Percentiles rank a stretch among this genome's conserved stretches.
Evolutionary conservation across 2,329 filamentous ascomycete species (phyloP).

Genomic region (Phaeosphaeria sp.): DNA sequence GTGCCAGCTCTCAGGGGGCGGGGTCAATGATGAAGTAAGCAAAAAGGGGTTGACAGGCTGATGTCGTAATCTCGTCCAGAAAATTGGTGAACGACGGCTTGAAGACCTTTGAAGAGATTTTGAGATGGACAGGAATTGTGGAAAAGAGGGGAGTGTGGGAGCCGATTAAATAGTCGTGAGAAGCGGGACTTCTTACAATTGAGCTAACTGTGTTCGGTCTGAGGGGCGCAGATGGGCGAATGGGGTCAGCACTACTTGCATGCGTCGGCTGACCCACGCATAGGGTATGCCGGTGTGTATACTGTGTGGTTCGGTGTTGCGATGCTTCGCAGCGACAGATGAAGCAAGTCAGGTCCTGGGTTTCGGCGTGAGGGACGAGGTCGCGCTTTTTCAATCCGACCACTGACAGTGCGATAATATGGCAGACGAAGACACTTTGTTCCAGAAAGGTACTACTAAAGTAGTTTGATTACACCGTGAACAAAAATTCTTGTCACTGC

Average conservation of each 20-base stretch:
- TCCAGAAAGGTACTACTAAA: too few species aligned
- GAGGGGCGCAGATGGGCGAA: slow-evolving; percentile 3
- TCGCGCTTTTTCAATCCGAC: too few species aligned
- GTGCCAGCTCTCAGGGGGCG: slow-evolving; percentile 16
- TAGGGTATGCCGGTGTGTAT: background rate
- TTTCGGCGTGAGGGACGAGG: too few species aligned
- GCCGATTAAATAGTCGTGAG: slow-evolving; percentile 7
- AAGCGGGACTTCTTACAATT: background rate
- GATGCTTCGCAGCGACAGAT: background rate
- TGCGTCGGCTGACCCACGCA: background rate
- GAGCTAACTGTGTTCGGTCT: slow-evolving; percentile 11
- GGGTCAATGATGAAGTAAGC: slow-evolving; percentile 13
- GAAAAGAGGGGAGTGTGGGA: background rate
- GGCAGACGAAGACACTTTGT: too few species aligned
- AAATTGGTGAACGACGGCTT: background rate
- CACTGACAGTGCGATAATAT: too few species aligned
- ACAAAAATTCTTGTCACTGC: too few species aligned
- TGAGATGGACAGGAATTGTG: slow-evolving; percentile 5
- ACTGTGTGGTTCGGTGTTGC: background rate
- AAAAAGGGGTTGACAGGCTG: slow-evolving; percentile 8
- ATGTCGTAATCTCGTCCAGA: slow-evolving; percentile 2
- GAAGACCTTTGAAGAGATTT: background rate
- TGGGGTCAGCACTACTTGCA: background rate
- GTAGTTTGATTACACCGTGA: too few species aligned
- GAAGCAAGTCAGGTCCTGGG: too few species aligned